Percentiles rank a stretch among this genome's conserved stretches.
phyloP scores from a whole-genome alignment of 345 rosid species.

The Corymbia maculata region DNA sequence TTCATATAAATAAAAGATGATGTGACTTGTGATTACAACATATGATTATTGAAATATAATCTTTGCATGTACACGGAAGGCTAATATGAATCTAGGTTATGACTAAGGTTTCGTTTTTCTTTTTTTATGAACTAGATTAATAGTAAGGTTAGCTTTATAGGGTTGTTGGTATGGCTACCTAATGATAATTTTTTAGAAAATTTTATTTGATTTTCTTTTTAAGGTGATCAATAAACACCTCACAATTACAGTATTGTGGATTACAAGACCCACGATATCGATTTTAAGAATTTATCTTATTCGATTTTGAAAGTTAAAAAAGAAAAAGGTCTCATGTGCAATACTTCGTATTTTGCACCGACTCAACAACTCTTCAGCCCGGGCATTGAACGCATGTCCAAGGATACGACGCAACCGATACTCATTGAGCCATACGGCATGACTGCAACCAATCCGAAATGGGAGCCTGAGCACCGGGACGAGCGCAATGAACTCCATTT shows the following conservation, averaged over 20 bases:
- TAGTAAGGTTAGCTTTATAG: background rate
- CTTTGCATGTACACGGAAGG: background rate
- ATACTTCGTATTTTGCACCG: background rate
- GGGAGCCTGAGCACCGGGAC: background rate
- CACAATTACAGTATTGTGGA: fast-evolving
- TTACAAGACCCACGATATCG: fast-evolving
- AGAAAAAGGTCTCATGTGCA: background rate
- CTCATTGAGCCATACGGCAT: background rate
- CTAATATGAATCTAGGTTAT: background rate
- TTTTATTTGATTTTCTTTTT: background rate
- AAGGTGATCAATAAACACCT: background rate
- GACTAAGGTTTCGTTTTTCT: background rate
- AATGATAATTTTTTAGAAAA: background rate
- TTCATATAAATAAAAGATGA: background rate
- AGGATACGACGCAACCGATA: background rate
- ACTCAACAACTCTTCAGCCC: too few relatives aligned
- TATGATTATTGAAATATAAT: background rate
- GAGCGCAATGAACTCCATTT: background rate
- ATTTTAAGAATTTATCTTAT: background rate
- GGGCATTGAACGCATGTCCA: background rate
- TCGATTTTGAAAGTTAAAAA: background rate
- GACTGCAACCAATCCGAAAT: background rate
- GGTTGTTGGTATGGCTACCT: background rate
- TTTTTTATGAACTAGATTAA: background rate
- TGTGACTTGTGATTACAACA: background rate